Percentiles rank a stretch among this genome's conserved stretches.
phyloP scores from a whole-genome alignment of 2,329 filamentous ascomycete species.

The Colletotrichum falcatum region DNA sequence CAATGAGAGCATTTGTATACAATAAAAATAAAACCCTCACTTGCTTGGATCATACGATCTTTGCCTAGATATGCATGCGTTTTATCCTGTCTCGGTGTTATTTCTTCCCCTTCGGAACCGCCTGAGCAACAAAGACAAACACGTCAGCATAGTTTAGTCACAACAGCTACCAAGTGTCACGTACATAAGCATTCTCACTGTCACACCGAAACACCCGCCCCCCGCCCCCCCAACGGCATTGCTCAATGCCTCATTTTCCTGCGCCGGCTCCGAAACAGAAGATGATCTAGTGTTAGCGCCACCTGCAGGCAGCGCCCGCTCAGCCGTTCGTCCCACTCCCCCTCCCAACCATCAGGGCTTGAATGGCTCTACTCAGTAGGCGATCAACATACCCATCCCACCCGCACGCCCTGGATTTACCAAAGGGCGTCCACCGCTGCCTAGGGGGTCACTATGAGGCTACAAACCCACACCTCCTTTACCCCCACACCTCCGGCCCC shows the following conservation, averaged over 20 bases:
- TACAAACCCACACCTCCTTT: not conserved
- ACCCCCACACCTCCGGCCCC: not conserved
- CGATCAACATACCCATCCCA: not conserved
- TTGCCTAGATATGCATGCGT: not conserved
- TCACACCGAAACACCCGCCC: not conserved
- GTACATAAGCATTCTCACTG: too few species aligned
- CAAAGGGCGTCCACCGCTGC: not conserved
- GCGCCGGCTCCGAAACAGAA: not conserved
- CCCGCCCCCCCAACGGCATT: not conserved
- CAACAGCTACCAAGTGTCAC: not conserved
- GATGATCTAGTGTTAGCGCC: not conserved
- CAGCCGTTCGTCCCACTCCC: not conserved
- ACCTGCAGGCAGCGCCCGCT: not conserved
- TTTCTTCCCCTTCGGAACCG: not conserved
- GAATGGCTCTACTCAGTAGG: not conserved
- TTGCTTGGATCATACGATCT: not conserved
- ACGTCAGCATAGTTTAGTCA: not conserved
- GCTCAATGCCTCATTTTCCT: not conserved
- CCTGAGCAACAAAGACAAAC: not conserved
- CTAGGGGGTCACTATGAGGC: not conserved
- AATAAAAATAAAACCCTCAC: not conserved
- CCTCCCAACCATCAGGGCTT: not conserved
- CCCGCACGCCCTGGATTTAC: not conserved
- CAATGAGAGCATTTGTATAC: not conserved
- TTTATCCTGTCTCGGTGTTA: not conserved